Percentiles rank a stretch among this genome's conserved stretches.
phyloP scores from a whole-genome alignment of 1,284 basidiomycete species.

The Boletus sp. region DNA sequence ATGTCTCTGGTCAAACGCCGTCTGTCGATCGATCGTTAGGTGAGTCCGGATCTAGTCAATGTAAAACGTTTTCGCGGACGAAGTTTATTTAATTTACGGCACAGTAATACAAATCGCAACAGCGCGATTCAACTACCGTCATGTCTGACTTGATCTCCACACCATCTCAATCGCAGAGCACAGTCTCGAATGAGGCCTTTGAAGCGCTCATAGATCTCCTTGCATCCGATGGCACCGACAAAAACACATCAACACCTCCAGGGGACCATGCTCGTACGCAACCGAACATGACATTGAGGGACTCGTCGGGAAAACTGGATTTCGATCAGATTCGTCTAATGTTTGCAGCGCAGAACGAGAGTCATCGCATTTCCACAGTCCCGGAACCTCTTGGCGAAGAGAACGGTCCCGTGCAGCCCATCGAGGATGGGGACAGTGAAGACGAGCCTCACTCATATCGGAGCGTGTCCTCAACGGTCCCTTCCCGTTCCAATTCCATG shows the following conservation, averaged over 20 bases:
- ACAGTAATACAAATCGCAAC: not conserved
- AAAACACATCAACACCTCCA: constrained; percentile 3
- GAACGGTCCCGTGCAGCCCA: not conserved
- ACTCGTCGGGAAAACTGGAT: constrained; percentile 31
- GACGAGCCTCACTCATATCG: constrained; percentile 16
- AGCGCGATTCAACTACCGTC: not conserved
- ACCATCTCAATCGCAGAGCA: constrained; percentile 20
- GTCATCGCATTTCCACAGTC: not conserved
- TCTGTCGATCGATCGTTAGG: not conserved
- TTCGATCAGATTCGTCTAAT: constrained; percentile 32
- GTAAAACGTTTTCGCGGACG: not conserved
- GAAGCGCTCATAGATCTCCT: constrained; percentile 35
- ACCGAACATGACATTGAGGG: constrained; percentile 19
- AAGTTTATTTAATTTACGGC: constrained; percentile 8
- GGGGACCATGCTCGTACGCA: not conserved
- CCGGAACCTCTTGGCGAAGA: not conserved
- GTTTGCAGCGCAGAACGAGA: constrained; percentile 21
- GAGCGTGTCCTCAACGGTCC: constrained; percentile 8
- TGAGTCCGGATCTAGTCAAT: not conserved
- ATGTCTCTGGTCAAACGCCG: not conserved
- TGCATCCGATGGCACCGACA: constrained; percentile 30
- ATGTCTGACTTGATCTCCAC: constrained; percentile 31
- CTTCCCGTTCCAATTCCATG: constrained; percentile 18
- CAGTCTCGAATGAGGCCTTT: constrained; percentile 31
- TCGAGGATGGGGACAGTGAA: constrained; percentile 19